These are phyloP conservation scores for Forsythia viridissima DNA, from an alignment of 257 asterid genomes.

Conservation along the genomic window DNA sequence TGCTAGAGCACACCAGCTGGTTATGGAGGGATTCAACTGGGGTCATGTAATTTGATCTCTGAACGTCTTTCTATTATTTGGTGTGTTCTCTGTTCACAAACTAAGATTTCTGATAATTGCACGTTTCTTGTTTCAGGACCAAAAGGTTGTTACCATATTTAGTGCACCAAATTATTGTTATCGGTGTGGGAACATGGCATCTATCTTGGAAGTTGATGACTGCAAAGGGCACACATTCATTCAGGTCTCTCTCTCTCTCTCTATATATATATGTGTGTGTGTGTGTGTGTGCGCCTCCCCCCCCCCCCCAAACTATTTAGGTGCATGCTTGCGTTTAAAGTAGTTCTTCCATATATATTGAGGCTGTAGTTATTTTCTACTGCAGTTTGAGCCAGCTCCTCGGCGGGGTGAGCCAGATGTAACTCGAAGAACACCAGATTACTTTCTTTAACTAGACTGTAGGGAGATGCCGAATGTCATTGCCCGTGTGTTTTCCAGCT, in stretches of 20 bases:
- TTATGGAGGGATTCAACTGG: conserved; percentile 91
- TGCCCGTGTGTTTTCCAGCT: conserved; percentile 25
- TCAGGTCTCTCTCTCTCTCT: conserved; percentile 45
- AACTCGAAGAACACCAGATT: conserved; percentile 86
- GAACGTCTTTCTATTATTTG: not conserved
- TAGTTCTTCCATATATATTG: not conserved
- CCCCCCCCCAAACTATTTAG: no score
- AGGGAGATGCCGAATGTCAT: conserved; percentile 24
- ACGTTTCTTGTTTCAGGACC: conserved; percentile 55
- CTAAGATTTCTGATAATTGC: conserved; percentile 2
- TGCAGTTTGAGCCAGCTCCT: conserved; percentile 91
- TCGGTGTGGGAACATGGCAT: conserved; percentile 88
- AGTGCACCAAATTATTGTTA: conserved; percentile 86
- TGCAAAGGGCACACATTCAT: conserved; percentile 67
- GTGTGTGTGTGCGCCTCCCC: no score
- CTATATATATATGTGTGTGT: no score
- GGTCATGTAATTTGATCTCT: conserved; percentile 56
- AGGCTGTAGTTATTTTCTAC: not conserved
- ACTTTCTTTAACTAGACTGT: conserved; percentile 57
- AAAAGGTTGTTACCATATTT: conserved; percentile 81
- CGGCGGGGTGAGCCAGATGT: conserved; percentile 88
- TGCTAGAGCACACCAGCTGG: conserved; percentile 88
- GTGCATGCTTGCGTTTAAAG: not conserved
- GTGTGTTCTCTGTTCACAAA: not conserved
- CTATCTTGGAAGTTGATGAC: conserved; percentile 77